Base-by-base conservation (phyloP, 2,329 filamentous ascomycete genomes). In the Colletotrichum incanum region DNA sequence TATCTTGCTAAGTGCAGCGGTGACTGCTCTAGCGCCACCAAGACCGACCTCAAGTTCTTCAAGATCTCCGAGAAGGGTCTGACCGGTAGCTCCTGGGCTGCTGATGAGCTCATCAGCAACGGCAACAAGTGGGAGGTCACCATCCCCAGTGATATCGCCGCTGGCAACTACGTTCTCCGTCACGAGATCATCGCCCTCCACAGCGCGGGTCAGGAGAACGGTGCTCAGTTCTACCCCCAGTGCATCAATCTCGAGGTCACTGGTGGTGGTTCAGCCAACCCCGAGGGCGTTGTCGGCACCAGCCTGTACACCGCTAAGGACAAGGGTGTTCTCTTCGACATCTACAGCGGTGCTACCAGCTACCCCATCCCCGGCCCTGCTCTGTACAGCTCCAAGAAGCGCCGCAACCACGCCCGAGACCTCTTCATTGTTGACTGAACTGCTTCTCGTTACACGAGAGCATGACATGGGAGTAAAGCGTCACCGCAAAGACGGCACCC, bases 11-110 rank as follows among this genome's bases (percentile, higher is more conserved):
- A 85, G 75, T 88, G 87, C 80, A 82, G 84, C n/a, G 86, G 85
- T 41, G 87, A 90, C 77, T 91, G 88, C 78, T 80, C 84, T 43
- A 80, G 80, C 12, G 86, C 86, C 69, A 84, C 86, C 80, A 87
- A 89, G 81, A 79, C 79, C 8, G 78, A 80, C 28, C 84, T 92
- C 50, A 79, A 86, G 74, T 91, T 87, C 80, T 87, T 89, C 84
- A 92, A 92, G 86, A 88, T 92, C 73, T 85, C 86, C 43, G 83
- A 87, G 75, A 82, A 80, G 49, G 90, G 90, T 68, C 84, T 90
- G 54, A 76, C 77, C 83, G 74, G 86, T 0, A 86, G 87, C 41
- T 81, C 78, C 56, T 92, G 90, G 89, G 90, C 87, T 59, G 80
- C 87, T 16, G 88, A 91, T 74, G 78, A 85, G 71, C 78, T 89